phyloP scores from a whole-genome alignment of 1,139 yeast genomes.

The Saccharomycopsis hybrid region DNA sequence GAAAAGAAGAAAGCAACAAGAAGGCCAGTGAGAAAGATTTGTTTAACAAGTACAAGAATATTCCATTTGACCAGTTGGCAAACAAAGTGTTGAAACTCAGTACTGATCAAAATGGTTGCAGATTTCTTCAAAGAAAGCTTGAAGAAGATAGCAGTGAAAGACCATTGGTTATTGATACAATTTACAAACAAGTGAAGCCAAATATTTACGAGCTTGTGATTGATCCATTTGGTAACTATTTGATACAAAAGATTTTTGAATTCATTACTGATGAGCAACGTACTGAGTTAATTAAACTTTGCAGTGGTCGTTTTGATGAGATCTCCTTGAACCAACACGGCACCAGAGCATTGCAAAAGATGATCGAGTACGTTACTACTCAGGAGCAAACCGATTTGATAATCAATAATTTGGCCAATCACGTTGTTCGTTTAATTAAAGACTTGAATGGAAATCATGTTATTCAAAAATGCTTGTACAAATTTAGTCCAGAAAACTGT shows the following conservation, averaged over 20 bases:
- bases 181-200: conserved; percentile 72
- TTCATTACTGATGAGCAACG: conserved; percentile 66
- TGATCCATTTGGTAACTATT: conserved; percentile 94
- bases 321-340: conserved; percentile 93
- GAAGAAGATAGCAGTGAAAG: conserved; percentile 9
- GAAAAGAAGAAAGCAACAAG: conserved; percentile 14
- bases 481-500: conserved; percentile 57
- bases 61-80: conserved; percentile 18
- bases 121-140: conserved; percentile 18
- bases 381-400: conserved; percentile 49
- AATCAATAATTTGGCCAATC: conserved; percentile 48
- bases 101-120: conserved; percentile 21
- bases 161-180: conserved; percentile 30
- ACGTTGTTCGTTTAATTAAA: conserved; percentile 74
- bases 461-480: conserved; percentile 83
- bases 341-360: conserved; percentile 86
- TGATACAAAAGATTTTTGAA: conserved; percentile 85
- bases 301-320: conserved; percentile 67
- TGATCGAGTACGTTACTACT: conserved; percentile 63
- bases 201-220: conserved; percentile 82
- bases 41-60: conserved; percentile 15
- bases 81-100: conserved; percentile 14
- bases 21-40: conserved; percentile 14
- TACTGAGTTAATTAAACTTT: conserved; percentile 60
- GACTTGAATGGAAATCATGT: conserved; percentile 97